These are phyloP conservation scores for Trichoderma brevicompactum DNA, from an alignment of 2,329 filamentous ascomycete species.

Conservation along the genomic window DNA sequence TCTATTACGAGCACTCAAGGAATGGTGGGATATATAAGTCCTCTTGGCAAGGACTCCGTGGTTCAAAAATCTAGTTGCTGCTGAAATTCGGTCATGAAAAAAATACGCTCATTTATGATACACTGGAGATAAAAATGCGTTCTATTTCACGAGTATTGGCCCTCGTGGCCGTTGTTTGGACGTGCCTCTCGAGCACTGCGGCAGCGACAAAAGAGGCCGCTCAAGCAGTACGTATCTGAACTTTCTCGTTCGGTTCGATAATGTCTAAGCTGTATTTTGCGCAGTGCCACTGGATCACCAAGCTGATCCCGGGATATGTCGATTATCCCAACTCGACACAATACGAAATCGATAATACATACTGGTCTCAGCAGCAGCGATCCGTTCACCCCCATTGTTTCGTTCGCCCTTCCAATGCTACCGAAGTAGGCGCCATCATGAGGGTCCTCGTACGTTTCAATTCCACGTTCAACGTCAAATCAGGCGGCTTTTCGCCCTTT, in stretches of 20 bases:
- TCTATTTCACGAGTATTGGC: not conserved
- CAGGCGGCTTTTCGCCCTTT: conserved; percentile 57
- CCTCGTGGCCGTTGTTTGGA: not conserved
- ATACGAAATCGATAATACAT: conserved; percentile 32
- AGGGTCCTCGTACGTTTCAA: conserved; percentile 26
- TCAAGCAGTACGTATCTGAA: not conserved
- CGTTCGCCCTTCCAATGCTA: conserved; percentile 30
- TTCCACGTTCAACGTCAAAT: conserved; percentile 52
- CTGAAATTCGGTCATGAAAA: not conserved
- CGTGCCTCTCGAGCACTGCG: not conserved
- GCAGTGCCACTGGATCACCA: conserved; percentile 8
- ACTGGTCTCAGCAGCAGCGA: conserved; percentile 42
- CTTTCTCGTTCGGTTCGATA: not conserved
- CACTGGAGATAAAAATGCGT: not conserved
- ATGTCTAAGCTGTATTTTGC: not conserved
- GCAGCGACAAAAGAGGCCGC: not conserved
- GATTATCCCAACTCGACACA: not conserved
- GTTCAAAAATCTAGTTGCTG: not conserved
- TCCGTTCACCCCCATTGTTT: conserved; percentile 33
- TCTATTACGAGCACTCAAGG: too few relatives aligned
- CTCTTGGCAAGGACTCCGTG: too few relatives aligned
- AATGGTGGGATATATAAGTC: too few relatives aligned
- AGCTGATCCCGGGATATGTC: conserved; percentile 4
- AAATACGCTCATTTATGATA: not conserved
- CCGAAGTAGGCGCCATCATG: conserved; percentile 31